Evolutionary conservation across 805 yeast genomes (phyloP).

Genomic region (Candida mattraensis): DNA sequence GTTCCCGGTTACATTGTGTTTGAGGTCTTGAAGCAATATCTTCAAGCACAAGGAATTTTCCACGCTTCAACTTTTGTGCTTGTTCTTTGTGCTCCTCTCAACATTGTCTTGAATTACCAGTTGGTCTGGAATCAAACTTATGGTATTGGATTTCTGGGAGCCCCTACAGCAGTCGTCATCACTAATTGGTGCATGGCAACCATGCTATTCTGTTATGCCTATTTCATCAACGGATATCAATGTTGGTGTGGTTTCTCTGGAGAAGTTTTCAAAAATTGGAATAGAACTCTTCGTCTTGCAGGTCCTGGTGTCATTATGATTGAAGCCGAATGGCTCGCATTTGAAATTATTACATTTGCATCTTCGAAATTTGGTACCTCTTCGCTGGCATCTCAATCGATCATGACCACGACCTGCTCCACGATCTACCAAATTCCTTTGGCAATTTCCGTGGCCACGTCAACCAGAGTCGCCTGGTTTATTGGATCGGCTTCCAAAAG

Average conservation of each 20-base stretch:
- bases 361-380: slow-evolving; percentile 55
- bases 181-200: slow-evolving; percentile 58
- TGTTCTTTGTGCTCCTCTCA: slow-evolving; percentile 53
- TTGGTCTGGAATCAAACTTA: slow-evolving; percentile 44
- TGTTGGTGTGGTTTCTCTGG: slow-evolving; percentile 54
- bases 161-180: slow-evolving; percentile 58
- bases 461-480: slow-evolving; percentile 58
- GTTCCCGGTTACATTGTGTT: slow-evolving; percentile 57
- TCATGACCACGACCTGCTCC: slow-evolving; percentile 44
- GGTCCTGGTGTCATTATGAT: slow-evolving; percentile 58
- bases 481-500: slow-evolving; percentile 41
- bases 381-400: slow-evolving; percentile 53
- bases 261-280: slow-evolving; percentile 48
- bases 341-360: slow-evolving; percentile 54
- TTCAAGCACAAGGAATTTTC: slow-evolving; percentile 60
- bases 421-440: slow-evolving; percentile 57
- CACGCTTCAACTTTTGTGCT: slow-evolving; percentile 56
- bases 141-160: slow-evolving; percentile 58
- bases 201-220: slow-evolving; percentile 41
- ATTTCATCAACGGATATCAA: slow-evolving; percentile 42
- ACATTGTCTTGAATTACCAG: slow-evolving; percentile 45
- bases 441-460: slow-evolving; percentile 57
- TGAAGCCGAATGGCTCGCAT: slow-evolving; percentile 60
- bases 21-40: slow-evolving; percentile 55
- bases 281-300: slow-evolving; percentile 42